Conservation (phyloP, 345 rosid species). For the Microthlaspi erraticum region DNA sequence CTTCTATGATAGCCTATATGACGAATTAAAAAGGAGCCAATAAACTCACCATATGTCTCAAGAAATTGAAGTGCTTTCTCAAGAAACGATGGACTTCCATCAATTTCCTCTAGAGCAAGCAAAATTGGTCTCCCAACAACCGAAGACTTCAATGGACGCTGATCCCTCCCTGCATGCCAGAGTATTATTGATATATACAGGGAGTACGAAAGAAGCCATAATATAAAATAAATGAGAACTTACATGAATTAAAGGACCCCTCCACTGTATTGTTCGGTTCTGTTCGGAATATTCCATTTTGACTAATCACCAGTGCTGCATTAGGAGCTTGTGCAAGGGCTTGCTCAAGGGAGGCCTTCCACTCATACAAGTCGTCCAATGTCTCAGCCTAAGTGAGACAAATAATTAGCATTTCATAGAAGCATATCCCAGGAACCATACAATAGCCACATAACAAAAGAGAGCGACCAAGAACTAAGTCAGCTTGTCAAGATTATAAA, state of each 20-base stretch:
- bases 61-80: conserved; percentile 98
- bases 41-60: conserved; percentile 76
- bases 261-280: conserved; percentile 73
- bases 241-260: conserved; percentile 88
- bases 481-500: conserved; percentile 22
- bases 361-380: conserved; percentile 82
- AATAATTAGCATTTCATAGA: conserved; percentile 35
- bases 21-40: background rate
- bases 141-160: conserved; percentile 84
- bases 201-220: conserved; percentile 9
- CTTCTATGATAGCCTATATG: conserved; percentile 4
- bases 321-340: conserved; percentile 97
- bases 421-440: conserved; percentile 14
- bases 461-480: conserved; percentile 18
- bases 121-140: conserved; percentile 98
- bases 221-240: conserved; percentile 43
- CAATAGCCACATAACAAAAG: conserved; percentile 1
- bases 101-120: conserved; percentile 98
- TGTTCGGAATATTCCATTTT: conserved; percentile 83
- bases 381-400: conserved; percentile 74
- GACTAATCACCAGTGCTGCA: conserved; percentile 93
- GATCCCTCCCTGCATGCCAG: conserved; percentile 75
- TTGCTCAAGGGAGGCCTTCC: conserved; percentile 91
- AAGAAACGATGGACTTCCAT: conserved; percentile 95
- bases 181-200: conserved; percentile 15